Conservation (phyloP, 2,329 filamentous ascomycete species). For the Sporothrix schenckii region DNA sequence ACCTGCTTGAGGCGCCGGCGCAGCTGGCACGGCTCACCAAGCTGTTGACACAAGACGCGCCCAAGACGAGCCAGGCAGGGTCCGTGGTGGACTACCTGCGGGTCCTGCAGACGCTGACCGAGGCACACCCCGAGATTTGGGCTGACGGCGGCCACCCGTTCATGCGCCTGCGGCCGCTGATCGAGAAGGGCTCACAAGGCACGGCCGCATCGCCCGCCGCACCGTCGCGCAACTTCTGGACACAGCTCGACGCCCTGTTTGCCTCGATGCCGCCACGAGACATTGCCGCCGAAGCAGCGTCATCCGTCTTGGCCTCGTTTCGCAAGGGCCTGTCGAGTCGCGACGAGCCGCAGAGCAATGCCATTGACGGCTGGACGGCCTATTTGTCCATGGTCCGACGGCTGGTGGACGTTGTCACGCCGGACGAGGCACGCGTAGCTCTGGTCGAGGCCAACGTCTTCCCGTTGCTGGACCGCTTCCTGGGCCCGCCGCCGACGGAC, state of each 20-base stretch:
- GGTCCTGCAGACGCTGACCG: conserved; percentile 68
- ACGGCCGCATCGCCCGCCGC: conserved; percentile 48
- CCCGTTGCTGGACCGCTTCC: conserved; percentile 58
- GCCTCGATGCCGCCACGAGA: conserved; percentile 57
- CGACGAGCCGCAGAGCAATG: conserved; percentile 73
- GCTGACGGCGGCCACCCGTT: conserved; percentile 58
- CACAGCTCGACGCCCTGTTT: conserved; percentile 65
- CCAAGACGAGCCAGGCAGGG: conserved; percentile 71
- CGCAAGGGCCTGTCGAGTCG: conserved; percentile 70
- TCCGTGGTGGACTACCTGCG: conserved; percentile 73
- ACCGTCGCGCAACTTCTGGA: conserved; percentile 66
- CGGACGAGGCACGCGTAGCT: conserved; percentile 49
- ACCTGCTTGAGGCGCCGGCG: conserved; percentile 52
- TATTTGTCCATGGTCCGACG: conserved; percentile 69
- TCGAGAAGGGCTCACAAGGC: conserved; percentile 84
- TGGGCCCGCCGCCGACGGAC: conserved; percentile 50
- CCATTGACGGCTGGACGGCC: conserved; percentile 69
- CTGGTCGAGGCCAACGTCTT: conserved; percentile 57
- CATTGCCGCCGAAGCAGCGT: conserved; percentile 54
- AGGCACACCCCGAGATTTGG: conserved; percentile 71
- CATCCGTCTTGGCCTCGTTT: conserved; percentile 67
- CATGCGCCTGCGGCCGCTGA: conserved; percentile 66
- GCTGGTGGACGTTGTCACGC: conserved; percentile 52
- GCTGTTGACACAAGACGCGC: conserved; percentile 69
- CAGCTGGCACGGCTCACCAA: conserved; percentile 57